Evolutionary conservation across 805 yeast genomes (phyloP).

Genomic region (Lipomyces anomalus): DNA sequence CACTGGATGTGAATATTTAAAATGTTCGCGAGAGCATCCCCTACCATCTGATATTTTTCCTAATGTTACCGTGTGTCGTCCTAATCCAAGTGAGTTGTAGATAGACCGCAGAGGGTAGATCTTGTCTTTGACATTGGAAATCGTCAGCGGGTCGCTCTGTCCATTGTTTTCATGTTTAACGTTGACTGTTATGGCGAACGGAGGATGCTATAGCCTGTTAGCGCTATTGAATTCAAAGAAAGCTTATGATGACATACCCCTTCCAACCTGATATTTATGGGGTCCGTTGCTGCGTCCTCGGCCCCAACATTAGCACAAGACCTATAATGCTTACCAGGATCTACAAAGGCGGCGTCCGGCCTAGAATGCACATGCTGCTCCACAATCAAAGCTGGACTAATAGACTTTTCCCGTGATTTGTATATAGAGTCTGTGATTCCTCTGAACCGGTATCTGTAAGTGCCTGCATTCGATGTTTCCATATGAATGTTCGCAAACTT

Average conservation of each 20-base stretch:
- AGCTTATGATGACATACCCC: conserved; percentile 59
- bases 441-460: conserved; percentile 53
- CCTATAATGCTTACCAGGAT: conserved; percentile 45
- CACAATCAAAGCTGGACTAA: conserved; percentile 35
- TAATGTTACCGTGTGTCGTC: conserved; percentile 60
- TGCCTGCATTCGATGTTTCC: conserved; percentile 47
- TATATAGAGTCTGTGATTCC: conserved; percentile 62
- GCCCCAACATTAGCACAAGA: conserved; percentile 39
- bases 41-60: conserved; percentile 56
- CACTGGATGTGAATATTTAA: conserved; percentile 38
- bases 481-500: conserved; percentile 46
- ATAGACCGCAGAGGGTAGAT: conserved; percentile 40
- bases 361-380: conserved; percentile 51
- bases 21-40: conserved; percentile 55
- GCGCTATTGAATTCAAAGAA: conserved; percentile 28
- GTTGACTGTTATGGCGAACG: conserved; percentile 38
- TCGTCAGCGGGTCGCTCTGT: conserved; percentile 41
- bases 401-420: conserved; percentile 40
- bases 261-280: conserved; percentile 49
- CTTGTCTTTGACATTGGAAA: conserved; percentile 41
- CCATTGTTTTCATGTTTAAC: conserved; percentile 59
- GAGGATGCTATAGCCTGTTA: conserved; percentile 8
- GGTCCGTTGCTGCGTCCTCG: conserved; percentile 40
- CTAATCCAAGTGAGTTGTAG: conserved; percentile 54
- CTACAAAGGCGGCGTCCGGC: conserved; percentile 55